Percentiles rank a stretch among this genome's conserved stretches.
phyloP scores from a whole-genome alignment of 768 basidiomycete genomes.

The Suillus plorans region DNA sequence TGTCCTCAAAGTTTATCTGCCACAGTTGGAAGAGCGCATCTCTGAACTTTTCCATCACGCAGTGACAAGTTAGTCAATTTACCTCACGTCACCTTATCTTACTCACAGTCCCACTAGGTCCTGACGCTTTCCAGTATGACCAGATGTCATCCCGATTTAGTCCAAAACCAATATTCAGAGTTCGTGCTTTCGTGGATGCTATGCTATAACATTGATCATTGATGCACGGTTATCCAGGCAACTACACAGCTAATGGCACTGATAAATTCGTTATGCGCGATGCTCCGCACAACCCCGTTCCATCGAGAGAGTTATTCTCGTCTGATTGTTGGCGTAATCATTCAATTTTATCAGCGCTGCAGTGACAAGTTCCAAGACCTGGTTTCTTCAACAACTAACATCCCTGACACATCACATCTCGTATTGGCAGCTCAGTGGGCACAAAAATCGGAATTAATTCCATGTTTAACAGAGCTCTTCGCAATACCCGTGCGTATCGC shows the following conservation, averaged over 20 bases:
- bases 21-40: constrained; percentile 94
- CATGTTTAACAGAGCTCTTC: constrained; percentile 69
- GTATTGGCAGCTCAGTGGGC: constrained; percentile 80
- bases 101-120: constrained; percentile 41
- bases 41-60: constrained; percentile 83
- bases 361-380: constrained; percentile 83
- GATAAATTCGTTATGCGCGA: constrained; percentile 87
- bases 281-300: constrained; percentile 91
- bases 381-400: constrained; percentile 41
- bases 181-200: constrained; percentile 25
- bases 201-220: constrained; percentile 2
- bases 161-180: constrained; percentile 77
- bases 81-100: neutral
- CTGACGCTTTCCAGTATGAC: constrained; percentile 89
- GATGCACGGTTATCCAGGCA: constrained; percentile 49
- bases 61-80: constrained; percentile 56
- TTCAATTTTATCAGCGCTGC: constrained; percentile 94
- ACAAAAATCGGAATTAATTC: constrained; percentile 75
- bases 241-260: constrained; percentile 83
- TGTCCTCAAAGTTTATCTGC: constrained; percentile 88
- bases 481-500: constrained; percentile 45
- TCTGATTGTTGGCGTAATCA: constrained; percentile 90
- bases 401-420: constrained; percentile 38
- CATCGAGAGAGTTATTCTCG: constrained; percentile 93
- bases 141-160: constrained; percentile 63